These are phyloP conservation scores for Penicillium tannophilum DNA, from an alignment of 495 filamentous ascomycete genomes.

Conservation along the genomic window DNA sequence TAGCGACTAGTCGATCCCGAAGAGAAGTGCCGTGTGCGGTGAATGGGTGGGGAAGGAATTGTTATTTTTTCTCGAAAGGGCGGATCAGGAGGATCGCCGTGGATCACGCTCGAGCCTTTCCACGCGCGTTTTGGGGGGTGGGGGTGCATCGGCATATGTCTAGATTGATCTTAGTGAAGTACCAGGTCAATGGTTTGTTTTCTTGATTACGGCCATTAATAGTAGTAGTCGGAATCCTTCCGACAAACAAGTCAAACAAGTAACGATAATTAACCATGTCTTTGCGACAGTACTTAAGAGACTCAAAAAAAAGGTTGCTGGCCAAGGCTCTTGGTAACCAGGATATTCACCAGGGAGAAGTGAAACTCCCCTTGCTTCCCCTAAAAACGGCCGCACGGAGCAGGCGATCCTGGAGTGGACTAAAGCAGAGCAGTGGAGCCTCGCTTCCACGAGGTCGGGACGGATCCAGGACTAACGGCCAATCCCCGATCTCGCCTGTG, in stretches of 20 bases:
- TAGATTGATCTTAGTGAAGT: conserved; percentile 2
- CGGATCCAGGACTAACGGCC: conserved; percentile 24
- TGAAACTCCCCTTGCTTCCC: neutral
- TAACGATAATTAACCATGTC: too few species aligned
- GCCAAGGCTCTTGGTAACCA: neutral
- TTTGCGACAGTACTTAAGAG: too few species aligned
- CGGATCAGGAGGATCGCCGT: conserved; percentile 28
- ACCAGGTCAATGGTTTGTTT: neutral
- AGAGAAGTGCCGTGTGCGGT: conserved; percentile 21
- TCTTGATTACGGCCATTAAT: too few species aligned
- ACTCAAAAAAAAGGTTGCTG: neutral
- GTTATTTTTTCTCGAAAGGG: conserved; percentile 7
- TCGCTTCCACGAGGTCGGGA: conserved; percentile 37
- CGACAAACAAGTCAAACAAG: neutral
- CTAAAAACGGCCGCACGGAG: conserved; percentile 19
- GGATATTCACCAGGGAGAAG: neutral
- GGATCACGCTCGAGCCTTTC: conserved; percentile 28
- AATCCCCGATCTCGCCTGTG: conserved; percentile 24
- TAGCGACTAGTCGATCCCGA: conserved; percentile 26
- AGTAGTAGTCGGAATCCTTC: neutral
- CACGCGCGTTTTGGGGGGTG: conserved; percentile 8
- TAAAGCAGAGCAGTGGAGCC: conserved; percentile 21
- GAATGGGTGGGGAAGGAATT: neutral
- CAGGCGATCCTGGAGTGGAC: conserved; percentile 27
- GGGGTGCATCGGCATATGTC: neutral